These are phyloP conservation scores for Dioszegia hungarica DNA, from an alignment of 768 basidiomycete species.

Conservation along the genomic window DNA sequence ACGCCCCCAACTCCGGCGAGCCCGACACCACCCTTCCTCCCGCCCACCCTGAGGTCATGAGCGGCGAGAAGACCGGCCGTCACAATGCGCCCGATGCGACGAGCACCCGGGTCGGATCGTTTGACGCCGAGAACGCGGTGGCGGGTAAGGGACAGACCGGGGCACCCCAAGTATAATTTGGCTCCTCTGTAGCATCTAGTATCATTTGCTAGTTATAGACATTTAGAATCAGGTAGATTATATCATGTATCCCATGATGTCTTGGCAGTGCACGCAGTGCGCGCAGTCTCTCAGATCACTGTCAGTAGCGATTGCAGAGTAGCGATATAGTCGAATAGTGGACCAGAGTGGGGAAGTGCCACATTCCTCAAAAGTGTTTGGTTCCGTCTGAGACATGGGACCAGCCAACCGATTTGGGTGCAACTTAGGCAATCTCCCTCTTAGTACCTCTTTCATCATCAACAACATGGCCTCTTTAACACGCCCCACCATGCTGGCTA, in stretches of 20 bases:
- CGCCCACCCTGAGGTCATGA: slow-evolving; percentile 14
- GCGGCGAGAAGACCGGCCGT: slow-evolving; percentile 1
- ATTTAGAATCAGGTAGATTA: too few relatives aligned
- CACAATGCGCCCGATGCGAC: neutral
- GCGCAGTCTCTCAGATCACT: too few relatives aligned
- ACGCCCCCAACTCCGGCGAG: slow-evolving; percentile 17
- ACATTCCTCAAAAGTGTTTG: too few relatives aligned
- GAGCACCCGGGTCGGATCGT: slow-evolving; percentile 1
- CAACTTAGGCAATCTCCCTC: too few relatives aligned
- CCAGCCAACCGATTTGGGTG: too few relatives aligned
- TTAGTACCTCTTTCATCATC: too few relatives aligned
- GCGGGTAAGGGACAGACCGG: neutral
- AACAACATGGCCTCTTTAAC: neutral
- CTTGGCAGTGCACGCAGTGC: too few relatives aligned
- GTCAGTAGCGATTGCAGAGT: too few relatives aligned
- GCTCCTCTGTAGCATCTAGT: neutral
- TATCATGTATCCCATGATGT: too few relatives aligned
- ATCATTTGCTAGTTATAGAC: neutral
- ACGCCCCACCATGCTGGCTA: neutral
- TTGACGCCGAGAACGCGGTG: slow-evolving; percentile 1
- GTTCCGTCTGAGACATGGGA: too few relatives aligned
- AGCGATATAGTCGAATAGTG: too few relatives aligned
- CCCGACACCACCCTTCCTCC: slow-evolving; percentile 42
- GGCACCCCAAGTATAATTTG: neutral
- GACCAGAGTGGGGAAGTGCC: too few relatives aligned